phyloP scores from a whole-genome alignment of 345 rosid species.

The Dipteronia sinensis region DNA sequence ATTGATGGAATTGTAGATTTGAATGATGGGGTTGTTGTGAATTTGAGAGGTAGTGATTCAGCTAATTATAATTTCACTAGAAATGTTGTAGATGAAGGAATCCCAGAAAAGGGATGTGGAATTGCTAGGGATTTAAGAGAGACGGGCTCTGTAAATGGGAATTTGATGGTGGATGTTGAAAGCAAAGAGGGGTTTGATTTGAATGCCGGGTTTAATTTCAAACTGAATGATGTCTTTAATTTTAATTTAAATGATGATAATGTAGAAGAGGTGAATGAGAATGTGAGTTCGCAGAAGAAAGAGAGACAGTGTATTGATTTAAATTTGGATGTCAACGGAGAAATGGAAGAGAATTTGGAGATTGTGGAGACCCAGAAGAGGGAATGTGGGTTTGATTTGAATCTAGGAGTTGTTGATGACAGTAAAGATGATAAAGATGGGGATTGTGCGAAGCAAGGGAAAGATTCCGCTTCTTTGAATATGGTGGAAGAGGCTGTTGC shows the following conservation, averaged over 20 bases:
- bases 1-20: slow-evolving; percentile 37
- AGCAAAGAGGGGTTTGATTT: slow-evolving; percentile 51
- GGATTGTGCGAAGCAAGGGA: slow-evolving; percentile 23
- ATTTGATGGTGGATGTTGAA: slow-evolving; percentile 36
- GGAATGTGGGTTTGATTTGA: slow-evolving; percentile 74
- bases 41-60: slow-evolving; percentile 29
- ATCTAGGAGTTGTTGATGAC: slow-evolving; percentile 59
- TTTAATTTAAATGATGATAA: slow-evolving; percentile 28
- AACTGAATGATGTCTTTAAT: slow-evolving; percentile 52
- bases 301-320: slow-evolving; percentile 63
- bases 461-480: slow-evolving; percentile 14
- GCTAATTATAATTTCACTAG: slow-evolving; percentile 37
- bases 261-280: slow-evolving; percentile 29
- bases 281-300: slow-evolving; percentile 27
- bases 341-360: slow-evolving; percentile 42
- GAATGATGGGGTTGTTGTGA: slow-evolving; percentile 28
- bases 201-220: slow-evolving; percentile 69
- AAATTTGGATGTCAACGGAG: slow-evolving; percentile 69
- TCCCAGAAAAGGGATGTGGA: slow-evolving; percentile 26
- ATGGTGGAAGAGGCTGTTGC: slow-evolving; percentile 28
- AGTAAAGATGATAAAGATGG: slow-evolving; percentile 36
- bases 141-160: slow-evolving; percentile 22
- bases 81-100: slow-evolving; percentile 36
- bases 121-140: background rate
- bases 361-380: slow-evolving; percentile 36